Conservation (phyloP, 345 rosid species). For the Citrus unshiu region DNA sequence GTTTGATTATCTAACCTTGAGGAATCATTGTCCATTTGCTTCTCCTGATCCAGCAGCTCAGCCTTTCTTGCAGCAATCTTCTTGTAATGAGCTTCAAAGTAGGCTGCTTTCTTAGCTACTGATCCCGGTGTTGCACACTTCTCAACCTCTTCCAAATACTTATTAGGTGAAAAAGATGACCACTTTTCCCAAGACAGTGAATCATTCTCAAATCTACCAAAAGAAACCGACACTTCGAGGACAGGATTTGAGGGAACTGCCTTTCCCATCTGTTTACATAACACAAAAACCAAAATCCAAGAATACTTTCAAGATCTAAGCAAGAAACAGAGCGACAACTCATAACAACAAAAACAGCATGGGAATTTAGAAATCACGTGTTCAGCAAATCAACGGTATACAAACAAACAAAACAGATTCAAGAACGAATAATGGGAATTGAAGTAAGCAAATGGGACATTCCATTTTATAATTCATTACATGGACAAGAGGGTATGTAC, state of each 20-base stretch:
- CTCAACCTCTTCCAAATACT: constrained; percentile 94
- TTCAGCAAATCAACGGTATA: constrained; percentile 4
- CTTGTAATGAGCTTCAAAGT: constrained; percentile 95
- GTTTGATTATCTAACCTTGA: constrained; percentile 20
- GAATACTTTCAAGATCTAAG: not conserved
- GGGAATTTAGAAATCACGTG: constrained; percentile 13
- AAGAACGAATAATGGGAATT: constrained; percentile 19
- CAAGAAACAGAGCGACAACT: constrained; percentile 25
- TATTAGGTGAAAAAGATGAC: constrained; percentile 87
- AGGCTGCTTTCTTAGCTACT: constrained; percentile 90
- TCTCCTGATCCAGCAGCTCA: constrained; percentile 64
- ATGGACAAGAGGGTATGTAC: constrained; percentile 34
- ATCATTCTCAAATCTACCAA: constrained; percentile 88
- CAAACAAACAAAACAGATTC: constrained; percentile 5
- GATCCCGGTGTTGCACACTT: constrained; percentile 98
- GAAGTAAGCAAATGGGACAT: constrained; percentile 21
- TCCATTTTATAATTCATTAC: constrained; percentile 20
- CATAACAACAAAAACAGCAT: constrained; percentile 25
- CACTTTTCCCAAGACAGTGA: constrained; percentile 93
- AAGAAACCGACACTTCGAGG: constrained; percentile 78
- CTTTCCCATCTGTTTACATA: constrained; percentile 47
- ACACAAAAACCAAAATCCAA: constrained; percentile 26
- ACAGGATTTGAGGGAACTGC: constrained; percentile 48
- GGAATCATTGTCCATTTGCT: constrained; percentile 35
- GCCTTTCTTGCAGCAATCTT: constrained; percentile 86